Conservation (phyloP, 257 asterid genomes). For the Hygrophila difformis region DNA sequence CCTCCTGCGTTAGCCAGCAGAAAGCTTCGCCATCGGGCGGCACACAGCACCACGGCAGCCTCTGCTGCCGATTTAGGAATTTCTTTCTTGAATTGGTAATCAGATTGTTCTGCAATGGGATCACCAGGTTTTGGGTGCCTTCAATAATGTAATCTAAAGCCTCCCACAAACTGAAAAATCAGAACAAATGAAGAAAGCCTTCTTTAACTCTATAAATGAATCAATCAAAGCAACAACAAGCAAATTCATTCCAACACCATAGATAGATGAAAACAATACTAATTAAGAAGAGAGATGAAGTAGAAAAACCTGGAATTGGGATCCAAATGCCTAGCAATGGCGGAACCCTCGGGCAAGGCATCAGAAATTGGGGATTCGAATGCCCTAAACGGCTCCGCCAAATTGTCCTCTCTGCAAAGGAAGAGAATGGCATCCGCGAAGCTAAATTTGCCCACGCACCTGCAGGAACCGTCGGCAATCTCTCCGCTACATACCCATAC, state of each 20-base stretch:
- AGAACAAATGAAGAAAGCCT: not conserved
- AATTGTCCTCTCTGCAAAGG: conserved; percentile 48
- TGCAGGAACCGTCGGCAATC: conserved; percentile 15
- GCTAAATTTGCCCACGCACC: conserved; percentile 60
- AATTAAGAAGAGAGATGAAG: not conserved
- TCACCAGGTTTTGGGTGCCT: conserved; percentile 71
- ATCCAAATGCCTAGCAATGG: conserved; percentile 52
- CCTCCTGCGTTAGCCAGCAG: conserved; percentile 86
- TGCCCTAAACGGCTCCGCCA: conserved; percentile 52
- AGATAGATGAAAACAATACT: too few relatives aligned
- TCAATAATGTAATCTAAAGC: conserved; percentile 66
- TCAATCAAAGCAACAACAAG: too few relatives aligned
- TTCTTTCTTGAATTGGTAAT: conserved; percentile 37
- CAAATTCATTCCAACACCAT: too few relatives aligned
- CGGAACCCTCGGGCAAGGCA: conserved; percentile 32
- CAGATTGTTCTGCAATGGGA: conserved; percentile 44
- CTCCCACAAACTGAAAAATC: conserved; percentile 47
- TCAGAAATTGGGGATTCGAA: conserved; percentile 40
- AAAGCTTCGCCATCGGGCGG: conserved; percentile 28
- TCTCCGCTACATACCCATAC: conserved; percentile 39
- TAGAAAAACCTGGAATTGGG: conserved; percentile 50
- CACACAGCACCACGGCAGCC: conserved; percentile 10
- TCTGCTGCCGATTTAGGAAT: conserved; percentile 21
- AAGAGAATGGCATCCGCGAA: conserved; percentile 55
- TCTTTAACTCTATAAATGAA: not conserved